These are phyloP conservation scores for Pyrus hybrid DNA, from an alignment of 331 rosid genomes.

Conservation along the genomic window DNA sequence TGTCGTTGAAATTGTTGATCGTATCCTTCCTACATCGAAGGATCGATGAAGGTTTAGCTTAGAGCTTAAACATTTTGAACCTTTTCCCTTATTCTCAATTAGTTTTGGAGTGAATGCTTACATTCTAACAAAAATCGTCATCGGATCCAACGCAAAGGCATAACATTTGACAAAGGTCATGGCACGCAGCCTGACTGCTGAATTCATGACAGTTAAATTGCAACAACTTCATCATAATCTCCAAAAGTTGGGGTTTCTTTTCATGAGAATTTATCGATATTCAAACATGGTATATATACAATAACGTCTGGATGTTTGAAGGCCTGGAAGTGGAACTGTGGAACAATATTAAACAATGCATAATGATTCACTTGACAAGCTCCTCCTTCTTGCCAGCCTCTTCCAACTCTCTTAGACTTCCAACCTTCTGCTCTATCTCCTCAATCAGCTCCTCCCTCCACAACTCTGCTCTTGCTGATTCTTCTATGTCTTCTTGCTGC, in stretches of 20 bases:
- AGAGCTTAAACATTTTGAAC: neutral
- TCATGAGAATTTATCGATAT: neutral
- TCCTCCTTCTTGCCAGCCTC: slow-evolving; percentile 66
- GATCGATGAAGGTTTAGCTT: neutral
- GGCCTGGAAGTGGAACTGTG: neutral
- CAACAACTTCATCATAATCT: neutral
- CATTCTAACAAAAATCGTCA: neutral
- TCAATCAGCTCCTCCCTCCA: slow-evolving; percentile 89
- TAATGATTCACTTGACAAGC: neutral
- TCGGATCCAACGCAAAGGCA: neutral
- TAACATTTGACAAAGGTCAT: neutral
- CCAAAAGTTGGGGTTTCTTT: neutral
- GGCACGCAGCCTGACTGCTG: neutral
- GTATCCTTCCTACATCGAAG: too few relatives aligned
- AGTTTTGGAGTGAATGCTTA: neutral
- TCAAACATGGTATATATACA: neutral
- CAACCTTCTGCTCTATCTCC: slow-evolving; percentile 88
- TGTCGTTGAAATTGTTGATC: too few relatives aligned
- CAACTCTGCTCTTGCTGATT: slow-evolving; percentile 69
- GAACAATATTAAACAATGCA: neutral
- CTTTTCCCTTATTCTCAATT: neutral
- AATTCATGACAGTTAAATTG: neutral
- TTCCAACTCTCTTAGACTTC: slow-evolving; percentile 75
- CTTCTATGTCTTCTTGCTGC: slow-evolving; percentile 92
- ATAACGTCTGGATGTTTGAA: neutral